A percentile compares a stretch with the other conserved stretches of the same genome.
phyloP scores from a whole-genome alignment of 257 asterid genomes.

The Fraxinus cuspidata region DNA sequence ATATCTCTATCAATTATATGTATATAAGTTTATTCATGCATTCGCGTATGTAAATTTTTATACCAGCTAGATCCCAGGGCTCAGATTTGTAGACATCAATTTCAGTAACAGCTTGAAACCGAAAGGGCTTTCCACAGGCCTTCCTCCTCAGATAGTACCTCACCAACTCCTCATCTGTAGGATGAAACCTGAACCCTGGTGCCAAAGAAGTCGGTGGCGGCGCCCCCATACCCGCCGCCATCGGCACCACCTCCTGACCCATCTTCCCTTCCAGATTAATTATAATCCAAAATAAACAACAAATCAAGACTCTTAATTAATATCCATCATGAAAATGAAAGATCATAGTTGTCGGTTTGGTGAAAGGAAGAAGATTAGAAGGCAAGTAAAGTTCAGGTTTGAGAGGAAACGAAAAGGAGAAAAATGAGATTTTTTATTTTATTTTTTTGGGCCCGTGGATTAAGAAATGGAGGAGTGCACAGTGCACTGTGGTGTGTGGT shows the following conservation, averaged over 20 bases:
- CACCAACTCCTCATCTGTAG: constrained; percentile 22
- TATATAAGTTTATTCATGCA: too few species aligned
- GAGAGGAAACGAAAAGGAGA: background rate
- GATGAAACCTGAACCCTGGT: constrained; percentile 55
- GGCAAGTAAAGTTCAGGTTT: background rate
- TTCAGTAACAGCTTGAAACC: constrained; percentile 52
- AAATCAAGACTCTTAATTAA: background rate
- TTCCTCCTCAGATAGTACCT: too few species aligned
- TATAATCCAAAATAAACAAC: background rate
- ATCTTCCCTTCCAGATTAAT: background rate
- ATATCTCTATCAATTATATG: too few species aligned
- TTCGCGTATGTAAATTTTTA: background rate
- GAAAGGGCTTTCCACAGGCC: constrained; percentile 21
- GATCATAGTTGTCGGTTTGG: background rate
- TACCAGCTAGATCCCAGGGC: constrained; percentile 50
- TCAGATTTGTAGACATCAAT: constrained; percentile 59
- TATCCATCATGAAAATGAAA: background rate
- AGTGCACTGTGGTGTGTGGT: background rate
- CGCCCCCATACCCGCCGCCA: constrained; percentile 27
- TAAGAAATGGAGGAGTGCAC: constrained; percentile 20
- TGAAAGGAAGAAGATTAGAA: background rate
- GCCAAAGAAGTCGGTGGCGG: constrained; percentile 43
- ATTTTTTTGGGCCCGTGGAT: background rate
- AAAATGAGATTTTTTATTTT: background rate
- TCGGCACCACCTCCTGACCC: background rate